phyloP scores from a whole-genome alignment of 2,329 filamentous ascomycete genomes.

The Penicillium glabrum region DNA sequence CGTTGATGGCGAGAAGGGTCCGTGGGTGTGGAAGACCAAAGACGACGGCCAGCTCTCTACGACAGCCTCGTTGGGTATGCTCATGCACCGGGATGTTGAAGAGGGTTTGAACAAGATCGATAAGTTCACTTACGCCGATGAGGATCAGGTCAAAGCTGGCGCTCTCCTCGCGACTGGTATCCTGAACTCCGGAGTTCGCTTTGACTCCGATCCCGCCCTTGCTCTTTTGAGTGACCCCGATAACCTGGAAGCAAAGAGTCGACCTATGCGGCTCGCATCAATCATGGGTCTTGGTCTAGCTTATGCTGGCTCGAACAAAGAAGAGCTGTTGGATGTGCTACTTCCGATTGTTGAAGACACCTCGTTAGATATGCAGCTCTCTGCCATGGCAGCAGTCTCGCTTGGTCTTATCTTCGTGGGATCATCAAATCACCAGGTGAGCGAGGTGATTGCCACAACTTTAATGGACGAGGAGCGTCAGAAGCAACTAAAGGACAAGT shows the following conservation, averaged over 20 bases:
- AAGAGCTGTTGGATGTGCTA: constrained; percentile 80
- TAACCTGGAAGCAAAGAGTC: constrained; percentile 75
- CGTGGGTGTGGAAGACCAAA: constrained; percentile 99
- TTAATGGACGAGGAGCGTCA: constrained; percentile 91
- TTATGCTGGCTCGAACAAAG: constrained; percentile 91
- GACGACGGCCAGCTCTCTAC: constrained; percentile 97
- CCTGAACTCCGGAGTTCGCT: constrained; percentile 86
- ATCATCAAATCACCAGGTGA: constrained; percentile 86
- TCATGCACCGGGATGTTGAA: constrained; percentile 92
- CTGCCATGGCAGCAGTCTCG: constrained; percentile 90
- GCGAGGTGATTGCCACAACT: constrained; percentile 86
- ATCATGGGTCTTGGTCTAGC: constrained; percentile 96
- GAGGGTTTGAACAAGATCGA: constrained; percentile 91
- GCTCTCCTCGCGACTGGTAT: constrained; percentile 92
- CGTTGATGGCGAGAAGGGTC: constrained; percentile 80
- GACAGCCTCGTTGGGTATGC: constrained; percentile 85
- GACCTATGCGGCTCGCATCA: constrained; percentile 74
- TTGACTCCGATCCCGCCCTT: constrained; percentile 87
- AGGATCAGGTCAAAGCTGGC: constrained; percentile 85
- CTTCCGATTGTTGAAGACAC: constrained; percentile 85
- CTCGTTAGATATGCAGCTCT: constrained; percentile 86
- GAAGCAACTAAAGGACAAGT: constrained; percentile 92
- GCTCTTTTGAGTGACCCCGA: constrained; percentile 79
- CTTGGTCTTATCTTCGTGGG: constrained; percentile 91
- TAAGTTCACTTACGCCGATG: constrained; percentile 82